Conservation (phyloP, 140 eudicot genomes). For the Senecio squalidus region DNA sequence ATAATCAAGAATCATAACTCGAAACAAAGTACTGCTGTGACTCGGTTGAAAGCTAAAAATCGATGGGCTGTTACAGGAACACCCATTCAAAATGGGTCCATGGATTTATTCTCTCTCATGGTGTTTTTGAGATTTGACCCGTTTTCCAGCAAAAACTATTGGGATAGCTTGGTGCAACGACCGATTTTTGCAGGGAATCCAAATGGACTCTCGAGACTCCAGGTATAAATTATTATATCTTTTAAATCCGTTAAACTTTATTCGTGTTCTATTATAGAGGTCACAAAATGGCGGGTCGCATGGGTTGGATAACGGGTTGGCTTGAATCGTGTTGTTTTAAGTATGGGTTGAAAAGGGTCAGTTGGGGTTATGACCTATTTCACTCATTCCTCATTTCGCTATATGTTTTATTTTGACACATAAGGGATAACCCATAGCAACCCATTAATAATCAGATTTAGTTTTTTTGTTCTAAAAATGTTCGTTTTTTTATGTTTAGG, state of each 20-base stretch:
- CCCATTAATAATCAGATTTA: not conserved
- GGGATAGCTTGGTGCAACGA: constrained; percentile 74
- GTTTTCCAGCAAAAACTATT: constrained; percentile 59
- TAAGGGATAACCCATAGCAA: not conserved
- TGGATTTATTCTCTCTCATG: constrained; percentile 76
- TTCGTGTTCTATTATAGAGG: not conserved
- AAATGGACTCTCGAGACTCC: constrained; percentile 71
- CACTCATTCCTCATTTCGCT: not conserved
- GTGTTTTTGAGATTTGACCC: constrained; percentile 76
- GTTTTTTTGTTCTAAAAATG: not conserved
- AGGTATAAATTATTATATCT: constrained; percentile 38
- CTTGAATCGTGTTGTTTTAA: not conserved
- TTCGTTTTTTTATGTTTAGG: constrained; percentile 31
- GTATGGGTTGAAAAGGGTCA: too few relatives aligned
- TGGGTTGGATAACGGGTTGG: not conserved
- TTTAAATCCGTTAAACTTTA: not conserved
- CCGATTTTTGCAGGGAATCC: constrained; percentile 60
- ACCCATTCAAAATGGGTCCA: constrained; percentile 79
- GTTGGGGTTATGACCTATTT: too few relatives aligned
- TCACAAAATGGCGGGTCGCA: not conserved
- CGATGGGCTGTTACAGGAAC: constrained; percentile 97
- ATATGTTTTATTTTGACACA: not conserved
- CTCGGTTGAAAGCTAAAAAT: constrained; percentile 44
- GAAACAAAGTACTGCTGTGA: constrained; percentile 65
- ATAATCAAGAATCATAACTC: constrained; percentile 65